Base-by-base conservation (phyloP, 2,329 filamentous ascomycete species). In the Cytospora mali region DNA sequence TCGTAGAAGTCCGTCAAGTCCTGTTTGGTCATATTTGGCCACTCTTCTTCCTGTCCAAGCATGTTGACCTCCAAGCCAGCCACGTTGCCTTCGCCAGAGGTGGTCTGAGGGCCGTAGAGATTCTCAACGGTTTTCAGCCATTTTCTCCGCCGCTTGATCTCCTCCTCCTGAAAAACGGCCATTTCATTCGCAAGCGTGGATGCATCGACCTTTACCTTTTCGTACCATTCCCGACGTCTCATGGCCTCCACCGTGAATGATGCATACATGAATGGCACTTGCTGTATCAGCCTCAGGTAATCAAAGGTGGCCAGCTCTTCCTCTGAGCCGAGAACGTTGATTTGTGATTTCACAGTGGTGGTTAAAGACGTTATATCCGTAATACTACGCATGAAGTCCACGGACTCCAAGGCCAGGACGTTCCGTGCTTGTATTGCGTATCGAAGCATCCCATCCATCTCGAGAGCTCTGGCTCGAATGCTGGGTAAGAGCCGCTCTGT, bases 101-200 rank as follows among this genome's bases (percentile, higher is more conserved):
- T 71, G 0, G 79, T 81, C 50, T 93, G 87, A 4, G 84, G 77
- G 18, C 86, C 87, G 61, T 91, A 89, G 50, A 88, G 88, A 70
- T 88, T 88, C 9, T 91, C 92, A 53, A 96, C 89, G 67, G 85
- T 89, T 71, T 93, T 96, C 65, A 94, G 84, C 95, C 95, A 99
- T 71, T 91, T 96, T 70, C 90, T 91, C 52, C 95, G 85, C 57
- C 95, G 84, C 69, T 94, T 93, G 56, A 91, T 85, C 73, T 99
- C 95, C 75, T 98, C 95, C 65, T 97, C 93, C 71, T 95, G 92
- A 67, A 96, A 94, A 0, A 91, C 80, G 1, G 93, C 92, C 84
- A 98, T 92, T 72, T 98, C 94, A 73, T 98, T 96, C 28, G 93
- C 92, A 28, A 99, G 79, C 0, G 90, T 92, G 2, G 91, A 88